Percentiles rank a stretch among this genome's conserved stretches.
Evolutionary conservation across 2,329 filamentous ascomycete species (phyloP).

Genomic region (Emmonsiellopsis sp.): DNA sequence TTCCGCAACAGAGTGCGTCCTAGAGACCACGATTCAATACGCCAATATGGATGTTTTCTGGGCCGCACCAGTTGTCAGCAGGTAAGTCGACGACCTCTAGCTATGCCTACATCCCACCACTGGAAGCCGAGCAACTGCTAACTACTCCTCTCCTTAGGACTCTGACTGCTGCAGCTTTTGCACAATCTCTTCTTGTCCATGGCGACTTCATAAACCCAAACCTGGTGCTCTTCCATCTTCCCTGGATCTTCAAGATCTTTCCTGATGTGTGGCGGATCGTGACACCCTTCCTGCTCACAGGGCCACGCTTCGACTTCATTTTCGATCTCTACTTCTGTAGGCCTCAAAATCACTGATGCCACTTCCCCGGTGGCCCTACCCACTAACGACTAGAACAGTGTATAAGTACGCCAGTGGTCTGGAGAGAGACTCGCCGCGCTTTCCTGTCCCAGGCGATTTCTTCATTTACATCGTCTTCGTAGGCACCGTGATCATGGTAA

Average conservation of each 20-base stretch:
- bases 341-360: constrained; percentile 18
- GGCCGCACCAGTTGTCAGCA: constrained; percentile 56
- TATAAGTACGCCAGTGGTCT: constrained; percentile 69
- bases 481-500: constrained; percentile 65
- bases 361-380: constrained; percentile 10
- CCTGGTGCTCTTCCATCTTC: constrained; percentile 46
- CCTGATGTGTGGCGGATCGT: constrained; percentile 53
- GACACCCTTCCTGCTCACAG: constrained; percentile 52
- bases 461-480: constrained; percentile 73
- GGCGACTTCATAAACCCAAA: constrained; percentile 43
- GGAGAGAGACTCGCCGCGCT: constrained; percentile 63
- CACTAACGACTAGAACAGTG: constrained; percentile 39
- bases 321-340: constrained; percentile 66
- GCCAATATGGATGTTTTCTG: constrained; percentile 52
- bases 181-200: constrained; percentile 54
- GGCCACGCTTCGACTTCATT: constrained; percentile 48
- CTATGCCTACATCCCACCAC: background rate
- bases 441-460: constrained; percentile 67
- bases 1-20: background rate
- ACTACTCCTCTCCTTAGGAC: constrained; percentile 43
- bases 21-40: background rate
- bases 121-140: background rate
- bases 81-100: constrained; percentile 39
- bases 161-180: constrained; percentile 55
- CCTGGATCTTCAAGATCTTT: constrained; percentile 46